Base-by-base conservation (phyloP, 1,284 basidiomycete species). In the Naganishia albida region DNA sequence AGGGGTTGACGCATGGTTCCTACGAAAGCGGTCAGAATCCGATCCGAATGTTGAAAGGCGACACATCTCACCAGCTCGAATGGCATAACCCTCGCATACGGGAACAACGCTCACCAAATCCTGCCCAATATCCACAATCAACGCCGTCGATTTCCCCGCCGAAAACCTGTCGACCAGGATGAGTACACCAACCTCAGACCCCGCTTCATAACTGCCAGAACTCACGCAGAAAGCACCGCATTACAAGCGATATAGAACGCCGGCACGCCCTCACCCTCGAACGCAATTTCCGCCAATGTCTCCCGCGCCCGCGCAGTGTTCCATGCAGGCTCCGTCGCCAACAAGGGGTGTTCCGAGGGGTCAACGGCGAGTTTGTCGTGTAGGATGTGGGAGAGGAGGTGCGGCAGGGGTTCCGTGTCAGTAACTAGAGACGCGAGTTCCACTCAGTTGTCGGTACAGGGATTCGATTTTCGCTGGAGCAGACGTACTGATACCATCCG, bases 191-290 rank as follows among this genome's bases (percentile, higher is more conserved):
- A 59, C 48, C 20, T 38, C 56, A 49, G 57, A 54, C 25, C 60
- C 59, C n/a, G 39, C 26, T n/a, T n/a, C n/a, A n/a, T n/a, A n/a
- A n/a, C n/a, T n/a, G n/a, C 62, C 44, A 52, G 6, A 12, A 83
- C 89, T 73, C 79, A 94, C 88, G 93, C 90, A 77, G 91, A 95
- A 60, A 99, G 81, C 16, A 99, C 95, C n/a, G 91, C 89, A 26
- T 90, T 89, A 75, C 98, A 97, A 39, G 95, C 93, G 59, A 97
- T 90, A 77, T 99, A 99, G 80, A 96, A 93, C 0, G 95, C 96
- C 2, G 96, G 96, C 8, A 89, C 90, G 59, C 91, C 83, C 72
- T 97, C 93, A 68, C 94, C 89, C 79, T 99, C 96, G 75, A 99
- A 99, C 81, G 95, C 92, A 65, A 99, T 88, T 80, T 99, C 92